A percentile compares a stretch with the other conserved stretches of the same genome.
phyloP scores from a whole-genome alignment of 1,139 yeast genomes.

The Debaryomyces coudertii region DNA sequence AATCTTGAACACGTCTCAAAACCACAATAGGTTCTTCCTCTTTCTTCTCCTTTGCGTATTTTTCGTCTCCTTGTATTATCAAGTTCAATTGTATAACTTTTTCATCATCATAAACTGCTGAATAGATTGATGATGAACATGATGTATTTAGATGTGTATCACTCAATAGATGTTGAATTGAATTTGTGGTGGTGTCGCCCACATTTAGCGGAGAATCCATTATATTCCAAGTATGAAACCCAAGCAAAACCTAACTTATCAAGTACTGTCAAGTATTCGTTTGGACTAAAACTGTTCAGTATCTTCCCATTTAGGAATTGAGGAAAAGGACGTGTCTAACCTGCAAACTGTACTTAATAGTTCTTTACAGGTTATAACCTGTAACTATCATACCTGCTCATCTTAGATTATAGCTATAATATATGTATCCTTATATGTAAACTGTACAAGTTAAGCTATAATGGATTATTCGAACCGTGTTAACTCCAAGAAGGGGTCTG shows the following conservation, averaged over 20 bases:
- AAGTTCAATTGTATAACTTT: conserved; percentile 41
- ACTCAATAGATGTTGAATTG: conserved; percentile 40
- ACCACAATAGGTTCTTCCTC: conserved; percentile 24
- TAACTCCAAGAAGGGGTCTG: conserved; percentile 53
- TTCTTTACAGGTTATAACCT: too few species aligned
- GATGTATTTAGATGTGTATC: conserved; percentile 40
- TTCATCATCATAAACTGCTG: conserved; percentile 44
- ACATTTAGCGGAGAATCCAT: conserved; percentile 52
- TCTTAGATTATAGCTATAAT: background rate
- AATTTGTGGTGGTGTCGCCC: conserved; percentile 49
- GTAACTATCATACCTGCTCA: conserved; percentile 9
- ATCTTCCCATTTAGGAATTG: conserved; percentile 12
- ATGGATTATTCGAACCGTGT: conserved; percentile 54
- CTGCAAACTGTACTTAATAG: conserved; percentile 12
- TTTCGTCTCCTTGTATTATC: conserved; percentile 1
- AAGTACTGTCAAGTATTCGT: background rate
- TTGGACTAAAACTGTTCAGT: conserved; percentile 6
- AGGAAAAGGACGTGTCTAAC: conserved; percentile 16
- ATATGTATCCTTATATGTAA: background rate
- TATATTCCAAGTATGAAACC: conserved; percentile 1
- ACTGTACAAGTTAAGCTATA: background rate
- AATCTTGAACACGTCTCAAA: conserved; percentile 49
- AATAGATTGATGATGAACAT: conserved; percentile 24
- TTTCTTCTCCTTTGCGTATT: conserved; percentile 6
- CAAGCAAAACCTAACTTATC: background rate